Conservation (phyloP, 2,329 filamentous ascomycete species). For the Phialemoniopsis sp. region DNA sequence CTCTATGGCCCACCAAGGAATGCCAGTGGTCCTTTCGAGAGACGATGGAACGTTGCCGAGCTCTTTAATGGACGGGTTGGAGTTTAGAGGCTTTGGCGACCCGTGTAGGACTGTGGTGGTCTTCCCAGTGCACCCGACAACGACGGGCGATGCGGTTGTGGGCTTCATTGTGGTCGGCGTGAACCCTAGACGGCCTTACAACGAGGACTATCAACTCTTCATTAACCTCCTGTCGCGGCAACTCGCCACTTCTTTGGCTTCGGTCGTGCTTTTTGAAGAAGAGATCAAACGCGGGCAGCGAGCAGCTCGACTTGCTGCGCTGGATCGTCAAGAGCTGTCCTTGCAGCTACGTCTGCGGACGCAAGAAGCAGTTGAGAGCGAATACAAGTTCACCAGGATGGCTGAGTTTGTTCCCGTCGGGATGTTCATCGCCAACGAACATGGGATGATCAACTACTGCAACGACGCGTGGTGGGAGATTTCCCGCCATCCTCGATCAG, state of each 20-base stretch:
- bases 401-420: conserved; percentile 80
- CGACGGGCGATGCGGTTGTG: conserved; percentile 63
- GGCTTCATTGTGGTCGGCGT: conserved; percentile 77
- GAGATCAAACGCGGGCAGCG: conserved; percentile 72
- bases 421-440: conserved; percentile 75
- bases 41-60: conserved; percentile 62
- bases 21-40: conserved; percentile 64
- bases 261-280: conserved; percentile 78
- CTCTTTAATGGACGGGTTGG: conserved; percentile 60
- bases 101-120: conserved; percentile 67
- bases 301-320: conserved; percentile 69
- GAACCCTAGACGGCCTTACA: conserved; percentile 74
- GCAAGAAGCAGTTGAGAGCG: conserved; percentile 60
- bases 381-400: conserved; percentile 79
- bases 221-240: conserved; percentile 71
- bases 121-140: conserved; percentile 75
- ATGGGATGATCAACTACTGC: conserved; percentile 70
- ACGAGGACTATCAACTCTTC: conserved; percentile 77
- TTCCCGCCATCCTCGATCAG: conserved; percentile 51
- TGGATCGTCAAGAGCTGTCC: conserved; percentile 74
- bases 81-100: conserved; percentile 69
- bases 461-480: conserved; percentile 79
- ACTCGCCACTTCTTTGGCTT: conserved; percentile 74
- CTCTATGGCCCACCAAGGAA: conserved; percentile 57
- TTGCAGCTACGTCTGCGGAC: conserved; percentile 66